Conservation (phyloP, 257 asterid species). For the Cruciata laevipes region DNA sequence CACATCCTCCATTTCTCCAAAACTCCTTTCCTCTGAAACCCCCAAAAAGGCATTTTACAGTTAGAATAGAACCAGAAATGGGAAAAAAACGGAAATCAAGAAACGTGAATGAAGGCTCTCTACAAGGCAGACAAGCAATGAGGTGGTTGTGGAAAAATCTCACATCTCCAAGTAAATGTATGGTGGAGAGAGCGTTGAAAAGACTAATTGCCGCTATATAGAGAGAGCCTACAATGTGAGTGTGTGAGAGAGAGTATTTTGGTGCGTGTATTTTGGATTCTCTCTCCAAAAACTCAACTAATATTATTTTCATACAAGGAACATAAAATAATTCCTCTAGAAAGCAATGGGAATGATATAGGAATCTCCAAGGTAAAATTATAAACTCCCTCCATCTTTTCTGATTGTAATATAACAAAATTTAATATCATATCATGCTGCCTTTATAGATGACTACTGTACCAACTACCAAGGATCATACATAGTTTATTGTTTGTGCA, state of each 20-base stretch:
- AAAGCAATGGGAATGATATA: no score
- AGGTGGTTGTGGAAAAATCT: slow-evolving; percentile 17
- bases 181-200: slow-evolving; percentile 38
- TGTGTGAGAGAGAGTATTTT: slow-evolving; percentile 8
- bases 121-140: slow-evolving; percentile 7
- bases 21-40: slow-evolving; percentile 10
- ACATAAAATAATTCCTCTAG: no score
- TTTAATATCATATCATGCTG: no score
- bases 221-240: slow-evolving; percentile 6
- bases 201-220: slow-evolving; percentile 19
- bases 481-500: no score
- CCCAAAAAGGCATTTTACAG: slow-evolving; percentile 17
- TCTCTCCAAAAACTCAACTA: no score
- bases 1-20: slow-evolving; percentile 14
- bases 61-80: slow-evolving; percentile 21
- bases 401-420: no score
- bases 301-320: no score
- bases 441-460: no score
- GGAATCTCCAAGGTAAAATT: no score
- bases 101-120: slow-evolving; percentile 9
- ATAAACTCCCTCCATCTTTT: no score
- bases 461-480: no score
- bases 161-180: slow-evolving; percentile 38
- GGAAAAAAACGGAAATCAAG: slow-evolving; percentile 18
- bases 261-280: slow-evolving; percentile 6